Evolutionary conservation across 2,329 filamentous ascomycete genomes (phyloP), one percentile per base, ranked within the genome.

Genomic region (Ophiobolus disseminans): DNA sequence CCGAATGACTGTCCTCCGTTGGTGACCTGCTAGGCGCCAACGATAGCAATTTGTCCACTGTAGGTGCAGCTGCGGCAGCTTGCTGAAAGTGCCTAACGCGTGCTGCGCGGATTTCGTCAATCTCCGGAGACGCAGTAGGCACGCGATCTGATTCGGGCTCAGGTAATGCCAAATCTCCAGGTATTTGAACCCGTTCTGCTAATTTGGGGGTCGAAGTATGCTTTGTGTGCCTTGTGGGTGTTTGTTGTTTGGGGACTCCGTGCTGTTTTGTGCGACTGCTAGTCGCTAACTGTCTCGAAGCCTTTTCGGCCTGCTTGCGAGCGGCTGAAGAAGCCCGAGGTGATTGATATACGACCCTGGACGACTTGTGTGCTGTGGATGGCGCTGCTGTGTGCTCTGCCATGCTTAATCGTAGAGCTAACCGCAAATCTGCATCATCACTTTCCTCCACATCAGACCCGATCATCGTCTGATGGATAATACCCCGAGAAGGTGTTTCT

Each of bases 331-430:
- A n/a, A n/a, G n/a, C n/a, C n/a, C n/a, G n/a, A n/a, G n/a, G n/a
- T n/a, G n/a, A n/a, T n/a, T n/a, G n/a, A n/a, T n/a, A n/a, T n/a
- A n/a, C n/a, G n/a, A n/a, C n/a, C n/a, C n/a, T n/a, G n/a, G n/a
- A n/a, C n/a, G n/a, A n/a, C n/a, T 3, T 23, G 35, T 10, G 45
- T 45, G 28, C 38, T 16, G 30, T 14, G 14, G 42, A 23, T 11
- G 21, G 23, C 6, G 32, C 16, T 23, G 23, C 4, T 23, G 11
- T 9, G 19, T 37, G 30, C 10, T 48, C 46, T 28, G 43, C 48
- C 44, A 57, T 36, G 31, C 58, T 58, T 6, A 58, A 36, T 21
- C 42, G 48, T 25, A 57, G 45, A 32, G 53, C 56, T 22, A 50
- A 25, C 16, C 38, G 46, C 9, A 56, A 19, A 10, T 48, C 47